These are phyloP conservation scores for Trichoderma arundinaceum DNA, from an alignment of 2,329 filamentous ascomycete species.

Conservation along the genomic window DNA sequence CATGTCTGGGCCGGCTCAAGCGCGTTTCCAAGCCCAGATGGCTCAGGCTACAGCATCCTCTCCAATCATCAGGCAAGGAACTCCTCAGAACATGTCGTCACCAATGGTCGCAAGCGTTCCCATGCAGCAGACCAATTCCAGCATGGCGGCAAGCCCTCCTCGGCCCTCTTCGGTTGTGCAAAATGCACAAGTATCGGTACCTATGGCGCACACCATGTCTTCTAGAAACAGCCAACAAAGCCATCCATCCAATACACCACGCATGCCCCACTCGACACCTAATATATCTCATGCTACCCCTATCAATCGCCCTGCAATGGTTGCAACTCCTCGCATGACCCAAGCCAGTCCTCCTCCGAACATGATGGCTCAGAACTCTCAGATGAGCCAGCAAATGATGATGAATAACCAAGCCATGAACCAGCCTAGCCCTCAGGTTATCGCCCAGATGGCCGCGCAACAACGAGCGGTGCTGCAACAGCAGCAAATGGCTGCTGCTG, in stretches of 20 bases:
- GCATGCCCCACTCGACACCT: conserved; percentile 66
- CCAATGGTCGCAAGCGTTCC: conserved; percentile 66
- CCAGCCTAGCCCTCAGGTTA: conserved; percentile 46
- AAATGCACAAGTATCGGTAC: conserved; percentile 61
- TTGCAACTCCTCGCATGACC: conserved; percentile 65
- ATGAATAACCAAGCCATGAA: conserved; percentile 56
- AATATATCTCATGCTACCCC: conserved; percentile 66
- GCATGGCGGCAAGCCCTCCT: conserved; percentile 70
- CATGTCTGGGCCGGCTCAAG: conserved; percentile 48
- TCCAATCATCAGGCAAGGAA: conserved; percentile 68
- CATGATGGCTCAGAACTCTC: conserved; percentile 63
- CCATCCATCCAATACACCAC: conserved; percentile 66
- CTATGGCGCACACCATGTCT: conserved; percentile 68
- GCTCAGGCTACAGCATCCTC: conserved; percentile 70
- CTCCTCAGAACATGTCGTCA: conserved; percentile 68
- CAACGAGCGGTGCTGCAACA: conserved; percentile 54
- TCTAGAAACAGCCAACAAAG: conserved; percentile 70
- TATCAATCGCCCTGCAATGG: conserved; percentile 57
- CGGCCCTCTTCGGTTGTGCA: conserved; percentile 70
- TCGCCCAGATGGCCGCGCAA: conserved; percentile 57
- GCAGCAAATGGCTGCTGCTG: conserved; percentile 51
- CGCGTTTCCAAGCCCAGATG: conserved; percentile 60
- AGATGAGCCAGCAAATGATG: conserved; percentile 59
- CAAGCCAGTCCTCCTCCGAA: conserved; percentile 66
- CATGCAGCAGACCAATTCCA: conserved; percentile 70